Evolutionary conservation across 2,329 filamentous ascomycete genomes (phyloP), one percentile per base, ranked within the genome.

Genomic region (Bipolaris zeicola): DNA sequence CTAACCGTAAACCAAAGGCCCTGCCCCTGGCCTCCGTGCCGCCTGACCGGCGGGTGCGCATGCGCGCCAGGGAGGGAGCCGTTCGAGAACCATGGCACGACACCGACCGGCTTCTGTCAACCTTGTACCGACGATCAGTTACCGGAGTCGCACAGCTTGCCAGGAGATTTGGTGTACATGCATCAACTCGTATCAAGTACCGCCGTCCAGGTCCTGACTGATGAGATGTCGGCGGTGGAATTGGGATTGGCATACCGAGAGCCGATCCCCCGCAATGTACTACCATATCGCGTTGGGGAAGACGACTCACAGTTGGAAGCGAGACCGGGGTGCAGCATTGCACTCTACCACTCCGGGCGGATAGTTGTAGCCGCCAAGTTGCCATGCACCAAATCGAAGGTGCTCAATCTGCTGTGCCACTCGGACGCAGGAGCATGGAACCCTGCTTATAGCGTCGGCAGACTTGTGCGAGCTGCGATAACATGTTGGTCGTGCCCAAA

Each of bases 261-360:
- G 65, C 52, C 65, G 67, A 66, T 72, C 62, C 67, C 67, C 67
- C 62, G 65, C 66, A 70, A 18, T 61, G 52, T 51, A 39, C 44
- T 22, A 55, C 63, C 61, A 47, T 52, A 65, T 52, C 53, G 63
- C 60, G 62, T 60, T 59, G 59, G 64, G 60, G 60, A 61, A 57
- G 43, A 57, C 46, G 53, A 55, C 50, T 28, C 34, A 50, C 45
- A 42, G 54, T 51, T 46, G 57, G 43, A 54, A 62, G 52, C 66
- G 66, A 67, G 57, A 55, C 62, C 55, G 22, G 65, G 61, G 37
- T 62, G 6, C n/a, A 13, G 47, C 28, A 28, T 46, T 37, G 33
- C 38, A 52, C 33, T 51, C 39, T 26, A 26, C 39, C 22, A 16
- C 39, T 42, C 24, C 26, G 13, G 56, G 45, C 45, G 48, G 10